A percentile compares a stretch with the other conserved stretches of the same genome.
phyloP scores from a whole-genome alignment of 768 basidiomycete genomes.

The Rhizopogon vinicolor region DNA sequence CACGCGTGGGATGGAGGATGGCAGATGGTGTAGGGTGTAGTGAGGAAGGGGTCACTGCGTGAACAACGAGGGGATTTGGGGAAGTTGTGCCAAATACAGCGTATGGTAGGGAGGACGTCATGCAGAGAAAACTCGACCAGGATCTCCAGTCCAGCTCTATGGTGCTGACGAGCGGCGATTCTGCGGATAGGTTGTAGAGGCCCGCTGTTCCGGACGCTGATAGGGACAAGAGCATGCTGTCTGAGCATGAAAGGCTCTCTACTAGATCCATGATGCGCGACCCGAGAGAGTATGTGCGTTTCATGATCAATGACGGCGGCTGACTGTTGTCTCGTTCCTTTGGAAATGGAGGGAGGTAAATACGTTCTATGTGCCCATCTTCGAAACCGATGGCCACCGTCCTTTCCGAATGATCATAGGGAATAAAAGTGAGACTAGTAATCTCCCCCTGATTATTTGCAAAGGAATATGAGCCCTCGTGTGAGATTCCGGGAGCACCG shows the following conservation, averaged over 20 bases:
- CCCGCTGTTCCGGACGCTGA: slow-evolving; percentile 51
- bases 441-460: slow-evolving; percentile 40
- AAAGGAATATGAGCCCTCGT: slow-evolving; percentile 44
- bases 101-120: slow-evolving; percentile 48
- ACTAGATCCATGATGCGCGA: slow-evolving; percentile 44
- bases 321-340: slow-evolving; percentile 1
- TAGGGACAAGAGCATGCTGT: slow-evolving; percentile 46
- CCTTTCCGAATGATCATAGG: slow-evolving; percentile 38
- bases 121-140: slow-evolving; percentile 60
- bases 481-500: slow-evolving; percentile 14
- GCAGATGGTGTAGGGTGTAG: slow-evolving; percentile 46
- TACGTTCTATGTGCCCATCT: slow-evolving; percentile 51
- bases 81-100: slow-evolving; percentile 65
- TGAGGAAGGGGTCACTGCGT: slow-evolving; percentile 44
- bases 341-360: slow-evolving; percentile 28
- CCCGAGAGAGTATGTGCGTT: slow-evolving; percentile 18
- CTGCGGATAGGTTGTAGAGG: slow-evolving; percentile 26
- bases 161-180: slow-evolving; percentile 17
- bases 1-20: slow-evolving; percentile 37
- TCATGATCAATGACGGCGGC: slow-evolving; percentile 15
- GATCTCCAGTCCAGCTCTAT: slow-evolving; percentile 48
- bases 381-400: slow-evolving; percentile 54
- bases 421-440: slow-evolving; percentile 47
- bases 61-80: slow-evolving; percentile 47
- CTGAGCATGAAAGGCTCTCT: slow-evolving; percentile 50